These are phyloP conservation scores for Quercus suber DNA, from an alignment of 306 rosid genomes.

Conservation along the genomic window DNA sequence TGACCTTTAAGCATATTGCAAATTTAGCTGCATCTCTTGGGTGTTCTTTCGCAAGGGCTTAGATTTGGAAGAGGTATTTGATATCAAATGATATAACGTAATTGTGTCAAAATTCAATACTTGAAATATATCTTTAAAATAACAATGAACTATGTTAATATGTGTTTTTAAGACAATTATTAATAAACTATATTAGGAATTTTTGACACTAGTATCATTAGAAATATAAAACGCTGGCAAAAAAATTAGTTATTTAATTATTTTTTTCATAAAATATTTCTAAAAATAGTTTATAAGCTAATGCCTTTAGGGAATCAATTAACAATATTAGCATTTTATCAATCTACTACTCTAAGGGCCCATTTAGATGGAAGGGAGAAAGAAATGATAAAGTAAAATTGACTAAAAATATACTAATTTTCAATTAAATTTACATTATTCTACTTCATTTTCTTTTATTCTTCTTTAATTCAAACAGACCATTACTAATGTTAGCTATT, in stretches of 20 bases:
- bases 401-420: accelerated
- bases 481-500: accelerated
- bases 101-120: accelerated
- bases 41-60: too few species aligned
- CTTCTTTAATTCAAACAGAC: accelerated
- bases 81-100: too few species aligned
- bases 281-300: too few species aligned
- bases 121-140: too few species aligned
- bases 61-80: accelerated
- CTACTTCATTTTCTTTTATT: accelerated
- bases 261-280: too few species aligned
- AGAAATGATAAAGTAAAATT: accelerated
- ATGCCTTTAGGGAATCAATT: accelerated
- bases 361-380: accelerated
- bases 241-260: too few species aligned
- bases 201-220: too few species aligned
- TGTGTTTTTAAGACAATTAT: accelerated
- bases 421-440: accelerated
- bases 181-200: accelerated
- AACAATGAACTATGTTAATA: too few species aligned
- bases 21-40: too few species aligned
- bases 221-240: too few species aligned
- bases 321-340: too few species aligned
- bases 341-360: accelerated
- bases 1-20: too few species aligned